Evolutionary conservation across 2,329 filamentous ascomycete species (phyloP).

Genomic region (Aspergillus sp.): DNA sequence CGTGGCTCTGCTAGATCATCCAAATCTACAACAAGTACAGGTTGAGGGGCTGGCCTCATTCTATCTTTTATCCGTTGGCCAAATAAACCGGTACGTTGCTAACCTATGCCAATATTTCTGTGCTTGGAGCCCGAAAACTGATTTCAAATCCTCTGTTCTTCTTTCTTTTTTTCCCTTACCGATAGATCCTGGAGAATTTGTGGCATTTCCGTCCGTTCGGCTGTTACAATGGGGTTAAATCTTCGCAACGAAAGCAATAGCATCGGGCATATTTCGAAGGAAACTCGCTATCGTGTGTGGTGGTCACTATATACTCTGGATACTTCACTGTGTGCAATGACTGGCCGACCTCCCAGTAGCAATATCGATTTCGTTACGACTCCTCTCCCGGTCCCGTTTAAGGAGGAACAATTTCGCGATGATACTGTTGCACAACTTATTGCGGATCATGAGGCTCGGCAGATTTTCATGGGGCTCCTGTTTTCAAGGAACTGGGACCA

Average conservation of each 20-base stretch:
- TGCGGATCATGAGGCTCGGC: conserved; percentile 25
- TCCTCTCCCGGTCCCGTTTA: conserved; percentile 33
- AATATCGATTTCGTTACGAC: conserved; percentile 35
- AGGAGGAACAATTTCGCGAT: conserved; percentile 30
- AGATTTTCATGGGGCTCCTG: conserved; percentile 17
- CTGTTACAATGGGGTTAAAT: conserved; percentile 36
- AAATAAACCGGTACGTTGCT: conserved; percentile 34
- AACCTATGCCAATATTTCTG: background rate
- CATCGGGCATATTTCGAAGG: conserved; percentile 30
- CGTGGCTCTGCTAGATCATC: conserved; percentile 30
- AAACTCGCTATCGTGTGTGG: conserved; percentile 38
- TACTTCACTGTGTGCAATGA: conserved; percentile 34
- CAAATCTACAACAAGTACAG: conserved; percentile 38
- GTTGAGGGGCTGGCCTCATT: conserved; percentile 35
- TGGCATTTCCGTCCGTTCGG: conserved; percentile 35
- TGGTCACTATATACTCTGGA: conserved; percentile 38
- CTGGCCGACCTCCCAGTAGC: conserved; percentile 34
- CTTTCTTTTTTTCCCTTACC: background rate
- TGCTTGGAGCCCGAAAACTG: background rate
- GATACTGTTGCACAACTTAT: conserved; percentile 26
- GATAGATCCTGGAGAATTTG: conserved; percentile 36
- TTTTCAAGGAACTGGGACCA: conserved; percentile 12
- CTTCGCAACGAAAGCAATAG: conserved; percentile 33
- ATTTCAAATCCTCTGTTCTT: background rate
- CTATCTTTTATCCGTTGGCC: conserved; percentile 33